Percentiles rank a stretch among this genome's conserved stretches.
Conservation (phyloP, 176 grass and related monocot species). For the Alopecurus myosuroides region DNA sequence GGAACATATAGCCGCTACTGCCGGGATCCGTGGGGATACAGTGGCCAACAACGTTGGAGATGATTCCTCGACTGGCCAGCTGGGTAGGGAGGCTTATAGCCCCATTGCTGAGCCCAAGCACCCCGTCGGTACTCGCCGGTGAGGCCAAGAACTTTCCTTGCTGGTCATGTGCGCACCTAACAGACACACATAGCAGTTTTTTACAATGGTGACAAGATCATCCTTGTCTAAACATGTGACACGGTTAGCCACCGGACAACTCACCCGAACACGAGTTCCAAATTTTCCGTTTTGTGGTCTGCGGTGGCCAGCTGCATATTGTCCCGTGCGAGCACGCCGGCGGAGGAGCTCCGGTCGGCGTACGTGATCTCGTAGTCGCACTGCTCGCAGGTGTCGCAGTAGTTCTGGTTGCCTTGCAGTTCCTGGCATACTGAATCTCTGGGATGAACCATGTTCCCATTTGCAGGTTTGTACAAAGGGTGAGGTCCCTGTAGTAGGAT, state of each 20-base stretch:
- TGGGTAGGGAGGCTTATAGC: constrained; percentile 72
- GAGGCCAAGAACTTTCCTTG: constrained; percentile 58
- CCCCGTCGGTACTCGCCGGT: constrained; percentile 62
- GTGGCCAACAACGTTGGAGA: constrained; percentile 72
- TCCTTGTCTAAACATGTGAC: neutral
- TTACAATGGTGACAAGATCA: neutral
- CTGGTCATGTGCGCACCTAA: constrained; percentile 90
- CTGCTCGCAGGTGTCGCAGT: constrained; percentile 48
- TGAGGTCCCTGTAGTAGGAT: constrained; percentile 66
- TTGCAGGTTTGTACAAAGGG: constrained; percentile 58
- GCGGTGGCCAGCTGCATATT: constrained; percentile 47
- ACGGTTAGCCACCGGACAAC: neutral
- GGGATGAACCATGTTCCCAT: constrained; percentile 39
- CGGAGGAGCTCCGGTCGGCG: constrained; percentile 66
- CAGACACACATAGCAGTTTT: neutral
- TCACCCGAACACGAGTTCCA: constrained; percentile 80
- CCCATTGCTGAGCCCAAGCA: constrained; percentile 62
- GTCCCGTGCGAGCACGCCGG: constrained; percentile 64
- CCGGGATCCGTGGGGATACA: constrained; percentile 58
- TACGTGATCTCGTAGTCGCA: constrained; percentile 81
- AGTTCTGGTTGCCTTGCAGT: constrained; percentile 51
- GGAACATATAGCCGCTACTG: constrained; percentile 75
- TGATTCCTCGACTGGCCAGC: constrained; percentile 56
- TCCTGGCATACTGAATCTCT: constrained; percentile 51
- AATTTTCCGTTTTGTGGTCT: constrained; percentile 41